Evolutionary conservation across 768 basidiomycete species (phyloP), one percentile per base, ranked within the genome.

Genomic region (Lentinus brumalis): DNA sequence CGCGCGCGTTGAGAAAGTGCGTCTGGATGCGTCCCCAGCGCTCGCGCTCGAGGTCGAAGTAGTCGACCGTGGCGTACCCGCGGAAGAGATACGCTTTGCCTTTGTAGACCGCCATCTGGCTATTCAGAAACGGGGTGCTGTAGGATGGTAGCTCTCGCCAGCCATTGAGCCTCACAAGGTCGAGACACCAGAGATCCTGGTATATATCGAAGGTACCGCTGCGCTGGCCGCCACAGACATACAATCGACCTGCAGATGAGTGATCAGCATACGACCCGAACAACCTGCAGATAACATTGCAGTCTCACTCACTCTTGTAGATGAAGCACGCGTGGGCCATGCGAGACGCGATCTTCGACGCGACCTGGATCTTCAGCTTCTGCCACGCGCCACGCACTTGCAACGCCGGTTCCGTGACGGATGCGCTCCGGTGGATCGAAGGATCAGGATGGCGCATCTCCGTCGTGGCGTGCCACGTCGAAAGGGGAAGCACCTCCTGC

Each of bases 71-170:
- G 0, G 63, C 61, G 5, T 60, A 55, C 2, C 78, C 78, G 11
- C 66, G 70, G 69, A 77, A 78, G 41, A 78, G 69, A 56, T 78
- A 75, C 1, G 76, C 79, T 47, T 69, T 70, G 41, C 71, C 66
- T 11, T 71, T 63, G 52, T 77, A 63, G 3, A 73, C 60, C 9
- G 14, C 61, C 60, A 69, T 58, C 5, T 57, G 63, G 26, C 50
- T 63, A 21, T 58, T 63, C 15, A 59, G 56, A 57, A 56, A 52
- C 12, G 31, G 47, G n/a, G 9, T 32, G 18, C 31, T 50, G 53
- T 63, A 66, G n/a, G 42, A 30, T n/a, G 67, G 60, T 2, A 70
- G 65, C 39, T 53, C 35, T 9, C 61, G 52, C 70, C 69, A 69
- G 41, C 61, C 52, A 35, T 65, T 40, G 16, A 62, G 57, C 32